Conservation (phyloP, 2,329 filamentous ascomycete species). For the Penicillium capsulatum region DNA sequence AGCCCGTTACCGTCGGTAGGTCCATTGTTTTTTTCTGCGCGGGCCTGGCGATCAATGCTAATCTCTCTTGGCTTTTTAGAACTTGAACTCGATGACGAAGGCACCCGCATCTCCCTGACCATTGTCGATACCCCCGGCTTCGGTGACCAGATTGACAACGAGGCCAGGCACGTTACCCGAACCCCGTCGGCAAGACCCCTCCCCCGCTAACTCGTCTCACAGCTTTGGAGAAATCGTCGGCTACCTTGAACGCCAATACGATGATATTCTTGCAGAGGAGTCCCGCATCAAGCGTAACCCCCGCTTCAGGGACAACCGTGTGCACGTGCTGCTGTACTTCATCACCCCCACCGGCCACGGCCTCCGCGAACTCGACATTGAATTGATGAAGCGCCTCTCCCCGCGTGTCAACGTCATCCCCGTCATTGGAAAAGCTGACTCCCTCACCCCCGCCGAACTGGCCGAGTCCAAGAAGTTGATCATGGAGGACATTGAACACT, state of each 20-base stretch:
- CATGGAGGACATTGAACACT: conserved; percentile 99
- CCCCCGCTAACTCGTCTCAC: conserved; percentile 25
- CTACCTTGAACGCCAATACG: conserved; percentile 98
- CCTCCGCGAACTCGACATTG: conserved; percentile 97
- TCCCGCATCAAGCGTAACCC: conserved; percentile 99
- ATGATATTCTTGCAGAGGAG: conserved; percentile 98
- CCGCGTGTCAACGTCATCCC: conserved; percentile 98
- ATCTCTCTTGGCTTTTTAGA: conserved; percentile 50
- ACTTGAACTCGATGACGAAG: conserved; percentile 94
- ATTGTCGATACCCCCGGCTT: conserved; percentile 98
- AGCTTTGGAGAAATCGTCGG: conserved; percentile 98
- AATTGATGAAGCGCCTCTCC: conserved; percentile 98
- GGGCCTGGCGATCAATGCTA: conserved; percentile 4
- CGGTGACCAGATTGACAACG: conserved; percentile 98
- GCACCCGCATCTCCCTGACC: conserved; percentile 94
- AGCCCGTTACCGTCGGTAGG: conserved; percentile 94
- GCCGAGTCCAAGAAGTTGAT: conserved; percentile 99
- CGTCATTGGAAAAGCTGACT: conserved; percentile 97
- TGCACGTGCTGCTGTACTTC: conserved; percentile 97
- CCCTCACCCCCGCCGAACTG: conserved; percentile 89
- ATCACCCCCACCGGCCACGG: conserved; percentile 97
- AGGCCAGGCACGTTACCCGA: conserved; percentile 68
- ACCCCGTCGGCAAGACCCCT: not conserved
- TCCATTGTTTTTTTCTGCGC: conserved; percentile 16
- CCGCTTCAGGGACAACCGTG: conserved; percentile 97